Evolutionary conservation across 352 stramenopile genomes (phyloP), one percentile per base, ranked within the genome.

Genomic region (Pythium insidiosum): DNA sequence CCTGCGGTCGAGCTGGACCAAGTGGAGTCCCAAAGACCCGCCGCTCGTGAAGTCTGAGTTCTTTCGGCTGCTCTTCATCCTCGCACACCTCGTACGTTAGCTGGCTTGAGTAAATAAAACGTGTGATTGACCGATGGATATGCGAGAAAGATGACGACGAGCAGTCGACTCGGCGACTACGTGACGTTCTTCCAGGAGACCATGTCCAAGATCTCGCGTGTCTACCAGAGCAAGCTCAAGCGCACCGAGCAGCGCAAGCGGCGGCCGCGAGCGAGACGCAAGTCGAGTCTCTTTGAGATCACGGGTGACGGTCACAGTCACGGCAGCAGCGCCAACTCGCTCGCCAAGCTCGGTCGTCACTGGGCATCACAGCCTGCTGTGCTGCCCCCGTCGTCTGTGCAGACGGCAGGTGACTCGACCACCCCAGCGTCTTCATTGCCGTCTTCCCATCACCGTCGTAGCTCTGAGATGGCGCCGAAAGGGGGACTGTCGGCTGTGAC

Each of bases 161-260:
- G 67, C 21, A 77, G 86, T 44, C 56, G 70, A 0, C 39, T 92
- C 6, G 61, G 53, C 18, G 77, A 88, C 43, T 92, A 92, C 48
- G 61, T 90, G 6, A 45, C 63, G 5, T 92, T 88, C 51, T 84
- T 89, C 21, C 64, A 86, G 19, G 66, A 88, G 26, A 88, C 71
- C 0, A 63, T 90, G 22, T 34, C 50, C 20, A 81, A 76, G 46
- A 77, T 88, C 30, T 50, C 53, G 4, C 58, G 61, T 5, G 49
- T 73, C 2, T 67, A 70, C 33, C 72, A 66, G 18, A 70, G 58
- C 54, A 87, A 84, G 45, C 43, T 30, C 26, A 37, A 43, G 11
- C 55, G 54, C 4, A 56, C 42, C 0, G 43, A 63, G 34, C 13
- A 36, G 5, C 49, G 48, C 5, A 55, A 61, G 29, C 63, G 50